Conservation (phyloP, 202 grass and related monocot species). For the Panicum hallii region DNA sequence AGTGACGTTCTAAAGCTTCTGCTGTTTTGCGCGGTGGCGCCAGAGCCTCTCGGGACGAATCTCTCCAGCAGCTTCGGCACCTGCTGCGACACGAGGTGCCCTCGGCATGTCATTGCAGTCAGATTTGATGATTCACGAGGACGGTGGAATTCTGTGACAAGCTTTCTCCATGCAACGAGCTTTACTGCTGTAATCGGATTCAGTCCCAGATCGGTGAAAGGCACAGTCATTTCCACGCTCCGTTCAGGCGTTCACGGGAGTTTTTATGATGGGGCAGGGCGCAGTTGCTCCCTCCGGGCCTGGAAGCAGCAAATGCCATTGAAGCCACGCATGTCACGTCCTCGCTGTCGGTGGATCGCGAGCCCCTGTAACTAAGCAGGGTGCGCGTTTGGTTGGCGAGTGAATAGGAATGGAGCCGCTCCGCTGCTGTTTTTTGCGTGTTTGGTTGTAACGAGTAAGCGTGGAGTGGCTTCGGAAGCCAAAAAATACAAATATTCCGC, state of each 20-base stretch:
- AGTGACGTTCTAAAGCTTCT: not conserved
- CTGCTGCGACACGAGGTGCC: not conserved
- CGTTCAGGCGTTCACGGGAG: slow-evolving; percentile 17
- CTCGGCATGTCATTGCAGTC: not conserved
- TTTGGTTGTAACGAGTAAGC: too few relatives aligned
- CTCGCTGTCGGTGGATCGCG: not conserved
- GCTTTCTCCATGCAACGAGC: not conserved
- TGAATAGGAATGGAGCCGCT: too few relatives aligned
- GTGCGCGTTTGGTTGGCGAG: too few relatives aligned
- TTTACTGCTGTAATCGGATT: too few relatives aligned
- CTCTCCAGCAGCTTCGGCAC: slow-evolving; percentile 27
- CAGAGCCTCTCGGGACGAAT: not conserved
- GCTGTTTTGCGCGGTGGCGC: not conserved
- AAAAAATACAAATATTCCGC: too few relatives aligned
- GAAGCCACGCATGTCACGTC: not conserved
- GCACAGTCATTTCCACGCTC: not conserved
- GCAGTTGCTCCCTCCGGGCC: slow-evolving; percentile 15
- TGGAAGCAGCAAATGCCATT: slow-evolving; percentile 38
- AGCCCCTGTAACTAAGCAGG: too few relatives aligned
- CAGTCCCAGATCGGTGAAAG: not conserved
- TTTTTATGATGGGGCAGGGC: not conserved
- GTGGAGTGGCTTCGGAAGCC: too few relatives aligned
- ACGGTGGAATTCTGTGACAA: not conserved
- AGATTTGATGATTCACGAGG: not conserved
- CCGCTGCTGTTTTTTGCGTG: too few relatives aligned